A percentile compares a stretch with the other conserved stretches of the same genome.
Conservation (phyloP, 164 flowering plant genomes). For the Paratinospora sagittata region DNA sequence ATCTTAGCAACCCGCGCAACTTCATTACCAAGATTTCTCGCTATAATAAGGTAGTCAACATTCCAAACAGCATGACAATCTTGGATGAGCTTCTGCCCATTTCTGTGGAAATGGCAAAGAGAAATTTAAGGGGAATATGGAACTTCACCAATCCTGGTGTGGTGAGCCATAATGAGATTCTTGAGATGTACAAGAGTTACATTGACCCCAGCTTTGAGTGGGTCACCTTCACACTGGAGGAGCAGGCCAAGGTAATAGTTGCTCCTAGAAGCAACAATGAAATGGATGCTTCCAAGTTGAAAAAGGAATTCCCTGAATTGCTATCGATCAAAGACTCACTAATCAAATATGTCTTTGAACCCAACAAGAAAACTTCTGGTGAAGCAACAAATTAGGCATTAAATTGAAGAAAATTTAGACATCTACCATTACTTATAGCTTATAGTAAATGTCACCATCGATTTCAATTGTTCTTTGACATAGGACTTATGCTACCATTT, state of each 20-base stretch:
- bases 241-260: constrained; percentile 14
- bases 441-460: constrained; percentile 1
- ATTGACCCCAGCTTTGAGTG: constrained; percentile 12
- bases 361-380: constrained; percentile 12
- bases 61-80: constrained; percentile 15
- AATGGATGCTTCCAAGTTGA: constrained; percentile 13
- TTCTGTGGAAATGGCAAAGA: constrained; percentile 12
- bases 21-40: constrained; percentile 13
- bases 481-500: constrained; percentile 2
- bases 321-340: constrained; percentile 10
- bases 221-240: constrained; percentile 9
- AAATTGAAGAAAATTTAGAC: background rate
- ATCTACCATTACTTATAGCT: background rate
- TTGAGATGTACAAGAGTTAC: constrained; percentile 9
- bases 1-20: constrained; percentile 12
- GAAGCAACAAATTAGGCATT: constrained; percentile 6
- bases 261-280: constrained; percentile 15
- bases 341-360: constrained; percentile 16
- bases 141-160: constrained; percentile 15
- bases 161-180: constrained; percentile 13
- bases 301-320: constrained; percentile 12
- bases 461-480: background rate
- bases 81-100: constrained; percentile 12
- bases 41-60: constrained; percentile 14
- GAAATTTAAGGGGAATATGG: constrained; percentile 10